Base-by-base conservation (phyloP, 371 early-diverging fungal genomes). In the Mucor sp. region DNA sequence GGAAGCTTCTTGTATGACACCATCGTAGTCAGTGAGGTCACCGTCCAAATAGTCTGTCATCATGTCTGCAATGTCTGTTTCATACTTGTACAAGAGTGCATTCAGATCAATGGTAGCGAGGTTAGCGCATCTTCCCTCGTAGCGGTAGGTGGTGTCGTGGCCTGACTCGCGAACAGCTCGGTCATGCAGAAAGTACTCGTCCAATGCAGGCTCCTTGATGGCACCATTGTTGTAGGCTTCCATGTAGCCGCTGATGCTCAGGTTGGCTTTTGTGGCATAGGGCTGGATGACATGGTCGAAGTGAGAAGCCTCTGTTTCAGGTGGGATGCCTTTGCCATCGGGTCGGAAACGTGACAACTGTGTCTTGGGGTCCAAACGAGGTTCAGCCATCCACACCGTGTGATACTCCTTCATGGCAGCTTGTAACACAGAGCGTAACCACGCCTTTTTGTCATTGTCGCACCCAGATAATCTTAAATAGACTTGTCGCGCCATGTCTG, bases 151-250 rank as follows among this genome's bases (percentile, higher is more conserved):
- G 0, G 97, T 96, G 71, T 97, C 97, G 78, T 97, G 97, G 6
- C 97, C 97, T 14, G 93, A 93, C 77, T 96, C 96, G 30, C 97
- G 89, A 2, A 96, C 96, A 0, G 97, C 96, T 5, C 97, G 89
- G 70, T 97, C 97, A 74, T 97, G 97, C 39, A 93, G 83, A 78
- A 97, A 97, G 79, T 96, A 97, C 41, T 75, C 86, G 76, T 97
- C 97, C 50, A 97, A 75, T 61, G 89, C 88, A 4, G 94, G 93
- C 58, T 91, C 93, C 14, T 69, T 33, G 21, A 93, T 76, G 39
- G 82, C 74, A 8, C 85, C 87, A 14, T 69, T 67, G 19, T 85
- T 83, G 75, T 96, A 96, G 58, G 74, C 58, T 9, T 68, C 62
- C 71, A 85, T 87, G 71, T 86, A 94, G 67, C 86, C 89, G 14